Base-by-base conservation (phyloP, 257 asterid genomes). In the Cinchona pubescens region DNA sequence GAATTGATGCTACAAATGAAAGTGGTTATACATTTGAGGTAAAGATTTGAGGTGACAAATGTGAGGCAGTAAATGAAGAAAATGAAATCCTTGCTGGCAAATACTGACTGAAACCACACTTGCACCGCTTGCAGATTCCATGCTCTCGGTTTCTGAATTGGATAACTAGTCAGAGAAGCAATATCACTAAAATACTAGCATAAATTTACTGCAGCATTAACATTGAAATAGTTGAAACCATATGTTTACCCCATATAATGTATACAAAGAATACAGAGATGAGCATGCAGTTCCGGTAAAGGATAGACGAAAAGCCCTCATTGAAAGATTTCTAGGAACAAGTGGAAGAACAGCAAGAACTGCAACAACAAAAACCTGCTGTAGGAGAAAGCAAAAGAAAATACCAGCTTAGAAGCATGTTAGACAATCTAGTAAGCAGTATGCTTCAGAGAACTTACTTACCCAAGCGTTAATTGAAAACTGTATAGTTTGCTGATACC, bases 391-490 rank as follows among this genome's bases (percentile, higher is more conserved):
- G 55, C 11, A 2, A 30, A 7, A 15, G 21, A 60, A 27, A 32
- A 25, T 40, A 51, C 27, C 42, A 14, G 55, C 34, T 34, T 53
- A 40, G 42, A 55, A 37, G 55, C 69, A 62, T 19, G 19, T 34
- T 35, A 61, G 19, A 72, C 18, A 27, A 27, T n/a, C 29, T 21
- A 35, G 38, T 14, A 75, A 64, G 42, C 23, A 1, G 11, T 30
- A 56, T 7, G 34, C 30, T 14, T 30, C 1, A 48, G 25, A 53
- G 37, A 55, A 48, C 76, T 66, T 79, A 76, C 85, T 69, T 90
- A 94, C 99, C 99, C 99, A 94, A 78, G 99, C 97, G 82, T 92
- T 91, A 82, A 92, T 96, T 35, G 97, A 88, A 83, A 94, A 92
- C 65, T 83, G 97, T 67, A 92, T 84, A 67, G 97, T 92, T 64